A percentile compares a stretch with the other conserved stretches of the same genome.
Conservation (phyloP, 371 early-diverging fungal genomes). For the Synchytrium microbalum region DNA sequence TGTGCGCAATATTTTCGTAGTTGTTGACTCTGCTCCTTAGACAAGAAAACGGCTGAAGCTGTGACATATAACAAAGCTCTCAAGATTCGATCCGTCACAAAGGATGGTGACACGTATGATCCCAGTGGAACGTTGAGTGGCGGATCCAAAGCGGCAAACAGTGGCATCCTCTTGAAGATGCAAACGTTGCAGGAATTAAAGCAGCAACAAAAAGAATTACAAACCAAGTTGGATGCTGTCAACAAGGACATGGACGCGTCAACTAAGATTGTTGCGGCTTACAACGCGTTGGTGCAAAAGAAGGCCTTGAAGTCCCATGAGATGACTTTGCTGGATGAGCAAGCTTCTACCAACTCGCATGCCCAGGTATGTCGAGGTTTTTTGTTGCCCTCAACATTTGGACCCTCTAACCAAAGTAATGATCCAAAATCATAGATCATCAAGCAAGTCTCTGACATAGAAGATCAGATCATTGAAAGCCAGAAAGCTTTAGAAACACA, state of each 20-base stretch:
- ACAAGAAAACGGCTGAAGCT: slow-evolving; percentile 74
- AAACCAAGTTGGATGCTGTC: slow-evolving; percentile 26
- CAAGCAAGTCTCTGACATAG: no score
- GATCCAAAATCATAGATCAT: no score
- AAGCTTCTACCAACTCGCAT: slow-evolving; percentile 61
- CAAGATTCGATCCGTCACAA: slow-evolving; percentile 81
- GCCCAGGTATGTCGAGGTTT: no score
- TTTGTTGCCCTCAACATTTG: no score
- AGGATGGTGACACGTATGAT: slow-evolving; percentile 98
- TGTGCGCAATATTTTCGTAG: slow-evolving; percentile 7
- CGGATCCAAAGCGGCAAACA: slow-evolving; percentile 74
- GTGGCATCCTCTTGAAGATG: slow-evolving; percentile 67
- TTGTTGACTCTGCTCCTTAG: slow-evolving; percentile 26
- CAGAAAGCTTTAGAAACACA: no score
- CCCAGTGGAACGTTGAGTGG: slow-evolving; percentile 96
- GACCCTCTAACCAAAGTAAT: no score
- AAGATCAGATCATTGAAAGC: no score
- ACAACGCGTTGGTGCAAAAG: slow-evolving; percentile 13
- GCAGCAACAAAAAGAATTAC: slow-evolving; percentile 10
- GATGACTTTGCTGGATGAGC: slow-evolving; percentile 56
- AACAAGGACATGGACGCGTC: slow-evolving; percentile 22
- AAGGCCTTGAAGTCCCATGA: slow-evolving; percentile 70
- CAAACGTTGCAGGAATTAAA: slow-evolving; percentile 48
- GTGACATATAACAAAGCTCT: slow-evolving; percentile 83
- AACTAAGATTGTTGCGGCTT: not conserved